phyloP scores from a whole-genome alignment of 2,329 filamentous ascomycete species.

The Botryotinia convoluta region DNA sequence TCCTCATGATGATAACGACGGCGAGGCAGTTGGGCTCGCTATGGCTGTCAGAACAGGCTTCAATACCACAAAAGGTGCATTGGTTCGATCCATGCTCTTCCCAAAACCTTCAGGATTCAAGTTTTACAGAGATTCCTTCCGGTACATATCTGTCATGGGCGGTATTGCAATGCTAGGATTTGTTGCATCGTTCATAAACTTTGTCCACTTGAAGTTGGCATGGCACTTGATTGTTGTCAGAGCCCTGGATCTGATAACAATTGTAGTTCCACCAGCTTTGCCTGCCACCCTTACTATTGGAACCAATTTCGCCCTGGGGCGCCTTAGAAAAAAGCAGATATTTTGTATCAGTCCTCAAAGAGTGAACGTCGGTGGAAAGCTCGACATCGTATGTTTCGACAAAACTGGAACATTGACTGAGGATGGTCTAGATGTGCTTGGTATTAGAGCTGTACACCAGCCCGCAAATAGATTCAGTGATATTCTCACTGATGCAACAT shows the following conservation, averaged over 20 bases:
- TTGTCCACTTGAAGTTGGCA: slow-evolving; percentile 75
- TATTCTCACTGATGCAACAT: slow-evolving; percentile 63
- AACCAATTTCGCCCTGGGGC: slow-evolving; percentile 86
- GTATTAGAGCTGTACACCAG: slow-evolving; percentile 73
- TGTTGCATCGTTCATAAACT: slow-evolving; percentile 87
- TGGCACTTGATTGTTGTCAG: slow-evolving; percentile 92
- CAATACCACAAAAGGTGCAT: slow-evolving; percentile 92
- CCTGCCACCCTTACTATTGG: slow-evolving; percentile 95
- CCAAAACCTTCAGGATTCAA: slow-evolving; percentile 98
- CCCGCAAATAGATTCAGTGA: slow-evolving; percentile 67
- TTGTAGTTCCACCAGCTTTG: slow-evolving; percentile 91
- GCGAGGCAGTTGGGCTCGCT: slow-evolving; percentile 86
- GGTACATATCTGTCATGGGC: slow-evolving; percentile 97
- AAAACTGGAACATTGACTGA: slow-evolving; percentile 98
- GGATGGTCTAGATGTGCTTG: slow-evolving; percentile 90
- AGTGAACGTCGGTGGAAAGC: slow-evolving; percentile 93
- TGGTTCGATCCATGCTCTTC: slow-evolving; percentile 97
- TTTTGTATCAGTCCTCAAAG: slow-evolving; percentile 98
- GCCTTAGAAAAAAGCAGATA: slow-evolving; percentile 84
- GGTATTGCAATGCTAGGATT: slow-evolving; percentile 83
- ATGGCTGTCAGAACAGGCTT: slow-evolving; percentile 94
- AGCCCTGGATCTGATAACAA: slow-evolving; percentile 92
- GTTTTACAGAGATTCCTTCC: slow-evolving; percentile 96
- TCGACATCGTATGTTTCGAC: slow-evolving; percentile 96
- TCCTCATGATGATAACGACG: slow-evolving; percentile 80